phyloP scores from a whole-genome alignment of 1,139 yeast genomes.

The Candida neerlandica region DNA sequence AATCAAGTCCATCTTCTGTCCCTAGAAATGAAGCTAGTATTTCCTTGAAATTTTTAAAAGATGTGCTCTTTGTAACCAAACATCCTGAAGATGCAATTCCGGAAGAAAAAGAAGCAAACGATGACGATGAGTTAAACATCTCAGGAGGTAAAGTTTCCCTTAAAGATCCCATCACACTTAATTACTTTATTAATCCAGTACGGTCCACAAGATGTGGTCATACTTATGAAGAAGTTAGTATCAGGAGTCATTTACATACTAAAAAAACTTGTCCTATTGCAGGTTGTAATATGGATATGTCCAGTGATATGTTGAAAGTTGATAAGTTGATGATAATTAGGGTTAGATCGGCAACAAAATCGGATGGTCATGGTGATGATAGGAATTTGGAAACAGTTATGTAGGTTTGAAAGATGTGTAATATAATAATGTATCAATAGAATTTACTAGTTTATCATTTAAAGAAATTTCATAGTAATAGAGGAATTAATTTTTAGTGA shows the following conservation, averaged over 20 bases:
- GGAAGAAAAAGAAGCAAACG: conserved; percentile 42
- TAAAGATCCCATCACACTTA: conserved; percentile 64
- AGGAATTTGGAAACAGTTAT: conserved; percentile 15
- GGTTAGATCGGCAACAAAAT: conserved; percentile 35
- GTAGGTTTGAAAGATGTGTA: neutral
- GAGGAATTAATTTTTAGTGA: no score
- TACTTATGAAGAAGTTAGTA: conserved; percentile 55
- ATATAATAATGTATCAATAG: neutral
- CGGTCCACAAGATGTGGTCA: conserved; percentile 59
- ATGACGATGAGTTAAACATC: conserved; percentile 55
- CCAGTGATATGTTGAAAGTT: conserved; percentile 31
- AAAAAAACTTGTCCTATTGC: conserved; percentile 44
- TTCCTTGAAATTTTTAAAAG: conserved; percentile 27
- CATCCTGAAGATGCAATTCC: conserved; percentile 49
- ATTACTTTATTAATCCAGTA: conserved; percentile 54
- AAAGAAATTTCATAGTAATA: no score
- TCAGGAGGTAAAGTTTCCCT: conserved; percentile 70
- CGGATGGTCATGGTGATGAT: conserved; percentile 6
- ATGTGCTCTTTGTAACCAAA: conserved; percentile 30
- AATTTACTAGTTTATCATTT: no score
- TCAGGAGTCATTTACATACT: conserved; percentile 32
- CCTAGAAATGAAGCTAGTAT: neutral
- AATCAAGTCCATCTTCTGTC: neutral
- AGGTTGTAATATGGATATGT: conserved; percentile 44
- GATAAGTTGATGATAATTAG: conserved; percentile 56